Conservation (phyloP, 1,284 basidiomycete species). For the Ceratobasidium sp. region DNA sequence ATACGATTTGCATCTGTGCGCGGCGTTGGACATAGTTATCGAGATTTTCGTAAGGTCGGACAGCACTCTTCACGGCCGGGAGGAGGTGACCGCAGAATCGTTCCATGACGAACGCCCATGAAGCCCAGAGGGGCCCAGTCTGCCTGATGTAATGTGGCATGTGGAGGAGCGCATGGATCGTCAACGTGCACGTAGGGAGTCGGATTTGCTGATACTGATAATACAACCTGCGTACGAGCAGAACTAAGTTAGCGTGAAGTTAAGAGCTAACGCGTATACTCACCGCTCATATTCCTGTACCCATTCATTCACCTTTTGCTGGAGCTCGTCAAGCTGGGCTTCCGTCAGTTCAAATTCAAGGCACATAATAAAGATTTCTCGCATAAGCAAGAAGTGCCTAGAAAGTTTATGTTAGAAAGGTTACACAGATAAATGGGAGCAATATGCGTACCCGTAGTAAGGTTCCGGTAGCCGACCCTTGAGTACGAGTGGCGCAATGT, state of each 20-base stretch:
- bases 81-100: slow-evolving; percentile 50
- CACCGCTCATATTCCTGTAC: slow-evolving; percentile 52
- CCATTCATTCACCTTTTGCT: slow-evolving; percentile 49
- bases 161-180: slow-evolving; percentile 59
- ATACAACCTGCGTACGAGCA: slow-evolving; percentile 57
- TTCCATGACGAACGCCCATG: slow-evolving; percentile 60
- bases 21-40: slow-evolving; percentile 12
- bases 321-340: slow-evolving; percentile 51
- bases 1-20: slow-evolving; percentile 9
- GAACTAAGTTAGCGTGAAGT: not conserved
- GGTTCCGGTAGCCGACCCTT: slow-evolving; percentile 47
- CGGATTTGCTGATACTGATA: slow-evolving; percentile 54
- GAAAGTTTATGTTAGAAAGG: too few relatives aligned
- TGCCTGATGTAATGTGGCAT: slow-evolving; percentile 53
- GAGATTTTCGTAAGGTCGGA: not conserved
- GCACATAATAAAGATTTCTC: slow-evolving; percentile 48
- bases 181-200: slow-evolving; percentile 55
- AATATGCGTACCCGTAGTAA: slow-evolving; percentile 51
- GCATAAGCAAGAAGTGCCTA: not conserved
- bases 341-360: slow-evolving; percentile 48
- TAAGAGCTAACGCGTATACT: slow-evolving; percentile 2
- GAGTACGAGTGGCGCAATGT: slow-evolving; percentile 51
- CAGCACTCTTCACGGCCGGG: slow-evolving; percentile 48
- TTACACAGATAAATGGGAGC: too few relatives aligned
- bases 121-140: slow-evolving; percentile 57